These are phyloP conservation scores for Peziza echinospora DNA, from an alignment of 495 filamentous ascomycete genomes.

Conservation along the genomic window DNA sequence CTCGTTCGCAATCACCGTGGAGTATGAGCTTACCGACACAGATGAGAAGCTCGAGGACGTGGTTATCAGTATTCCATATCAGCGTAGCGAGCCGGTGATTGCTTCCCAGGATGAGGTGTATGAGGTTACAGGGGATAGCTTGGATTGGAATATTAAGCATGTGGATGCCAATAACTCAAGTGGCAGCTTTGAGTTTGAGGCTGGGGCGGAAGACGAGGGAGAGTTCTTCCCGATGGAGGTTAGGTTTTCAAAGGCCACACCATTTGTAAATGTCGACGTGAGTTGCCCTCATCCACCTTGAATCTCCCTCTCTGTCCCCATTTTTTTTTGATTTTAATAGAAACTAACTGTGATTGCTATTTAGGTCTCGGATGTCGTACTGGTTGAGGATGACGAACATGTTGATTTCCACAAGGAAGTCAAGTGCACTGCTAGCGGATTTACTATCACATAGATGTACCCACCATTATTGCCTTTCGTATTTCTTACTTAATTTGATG, in stretches of 20 bases:
- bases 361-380: constrained; percentile 47
- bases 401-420: constrained; percentile 77
- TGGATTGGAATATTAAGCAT: constrained; percentile 78
- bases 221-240: constrained; percentile 97
- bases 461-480: no score
- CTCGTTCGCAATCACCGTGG: constrained; percentile 66
- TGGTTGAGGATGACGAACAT: constrained; percentile 62
- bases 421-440: constrained; percentile 28
- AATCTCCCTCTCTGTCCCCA: background rate
- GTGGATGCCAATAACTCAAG: constrained; percentile 60
- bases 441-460: background rate
- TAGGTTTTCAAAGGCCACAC: constrained; percentile 62
- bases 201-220: constrained; percentile 57
- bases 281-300: constrained; percentile 17
- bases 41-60: constrained; percentile 61
- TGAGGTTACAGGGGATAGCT: constrained; percentile 75
- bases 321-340: background rate
- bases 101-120: constrained; percentile 84
- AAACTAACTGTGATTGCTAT: constrained; percentile 7
- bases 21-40: constrained; percentile 73
- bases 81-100: constrained; percentile 61
- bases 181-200: constrained; percentile 86
- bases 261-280: constrained; percentile 82
- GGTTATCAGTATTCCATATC: constrained; percentile 64
- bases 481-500: no score